These are phyloP conservation scores for Dentipellis sp. DNA, from an alignment of 768 basidiomycete species.

Conservation along the genomic window DNA sequence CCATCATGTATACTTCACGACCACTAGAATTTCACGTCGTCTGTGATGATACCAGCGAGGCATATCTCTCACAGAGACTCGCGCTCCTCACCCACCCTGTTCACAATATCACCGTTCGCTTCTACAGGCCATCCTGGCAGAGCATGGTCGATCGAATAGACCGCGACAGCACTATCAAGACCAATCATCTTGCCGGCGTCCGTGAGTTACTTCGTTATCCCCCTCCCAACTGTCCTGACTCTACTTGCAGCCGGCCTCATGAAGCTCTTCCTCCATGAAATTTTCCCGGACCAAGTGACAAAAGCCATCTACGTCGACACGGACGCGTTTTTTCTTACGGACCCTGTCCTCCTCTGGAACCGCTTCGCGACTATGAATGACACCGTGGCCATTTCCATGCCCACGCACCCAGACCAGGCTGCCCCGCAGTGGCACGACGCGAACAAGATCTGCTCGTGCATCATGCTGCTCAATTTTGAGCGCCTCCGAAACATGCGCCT, in stretches of 20 bases:
- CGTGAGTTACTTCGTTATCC: constrained; percentile 24
- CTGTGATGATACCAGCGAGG: constrained; percentile 34
- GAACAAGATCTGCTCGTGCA: constrained; percentile 40
- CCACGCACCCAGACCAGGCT: constrained; percentile 33
- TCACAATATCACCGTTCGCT: constrained; percentile 29
- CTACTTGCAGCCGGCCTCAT: constrained; percentile 33
- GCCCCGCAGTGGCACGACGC: constrained; percentile 35
- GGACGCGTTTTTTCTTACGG: constrained; percentile 40
- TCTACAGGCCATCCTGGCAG: constrained; percentile 32
- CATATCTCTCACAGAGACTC: constrained; percentile 29
- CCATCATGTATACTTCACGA: constrained; percentile 28
- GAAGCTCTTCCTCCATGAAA: constrained; percentile 46
- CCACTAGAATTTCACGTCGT: constrained; percentile 35
- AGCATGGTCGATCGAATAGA: constrained; percentile 33
- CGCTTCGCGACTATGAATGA: constrained; percentile 27
- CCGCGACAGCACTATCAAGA: constrained; percentile 35
- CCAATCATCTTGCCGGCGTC: constrained; percentile 39
- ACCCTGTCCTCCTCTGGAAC: constrained; percentile 38
- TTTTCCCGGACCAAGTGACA: constrained; percentile 32
- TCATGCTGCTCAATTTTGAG: constrained; percentile 42
- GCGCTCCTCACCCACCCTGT: constrained; percentile 29
- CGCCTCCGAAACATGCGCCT: constrained; percentile 33
- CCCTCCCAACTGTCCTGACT: too few relatives aligned
- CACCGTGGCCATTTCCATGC: constrained; percentile 32
- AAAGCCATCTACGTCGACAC: constrained; percentile 44